Evolutionary conservation across 352 stramenopile genomes (phyloP).

Genomic region (Blastocystis sp.): DNA sequence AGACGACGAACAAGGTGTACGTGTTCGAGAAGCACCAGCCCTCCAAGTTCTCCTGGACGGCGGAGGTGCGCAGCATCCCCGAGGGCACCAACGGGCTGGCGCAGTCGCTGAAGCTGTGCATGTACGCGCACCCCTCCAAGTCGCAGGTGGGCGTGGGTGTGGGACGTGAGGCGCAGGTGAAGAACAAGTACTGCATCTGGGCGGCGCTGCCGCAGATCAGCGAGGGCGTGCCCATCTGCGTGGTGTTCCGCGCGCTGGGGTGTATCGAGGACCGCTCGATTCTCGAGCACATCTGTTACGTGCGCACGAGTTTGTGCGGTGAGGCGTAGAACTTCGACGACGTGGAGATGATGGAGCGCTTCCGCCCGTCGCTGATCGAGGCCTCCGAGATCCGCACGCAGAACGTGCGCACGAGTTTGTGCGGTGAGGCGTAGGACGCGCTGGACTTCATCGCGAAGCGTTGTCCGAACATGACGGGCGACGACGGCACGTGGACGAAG

Average conservation of each 20-base stretch:
- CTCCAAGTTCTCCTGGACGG: constrained; percentile 87
- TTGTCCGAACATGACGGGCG: constrained; percentile 57
- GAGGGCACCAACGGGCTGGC: constrained; percentile 32
- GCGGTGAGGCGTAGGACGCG: constrained; percentile 72
- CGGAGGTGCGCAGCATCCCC: constrained; percentile 70
- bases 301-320: not conserved
- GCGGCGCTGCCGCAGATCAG: constrained; percentile 34
- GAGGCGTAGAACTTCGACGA: constrained; percentile 91
- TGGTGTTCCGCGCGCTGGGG: constrained; percentile 97
- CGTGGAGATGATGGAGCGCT: constrained; percentile 95
- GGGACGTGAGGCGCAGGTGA: constrained; percentile 32
- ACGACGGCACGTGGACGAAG: constrained; percentile 78
- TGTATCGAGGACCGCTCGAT: constrained; percentile 93
- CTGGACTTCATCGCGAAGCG: constrained; percentile 97
- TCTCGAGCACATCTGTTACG: constrained; percentile 95
- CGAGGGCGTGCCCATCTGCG: constrained; percentile 85
- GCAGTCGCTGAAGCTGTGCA: constrained; percentile 35
- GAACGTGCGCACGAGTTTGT: constrained; percentile 75
- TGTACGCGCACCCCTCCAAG: constrained; percentile 58
- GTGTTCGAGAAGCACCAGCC: constrained; percentile 96
- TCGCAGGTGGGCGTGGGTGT: not conserved
- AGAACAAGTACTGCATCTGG: constrained; percentile 68
- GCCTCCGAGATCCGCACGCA: constrained; percentile 96
- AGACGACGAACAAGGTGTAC: constrained; percentile 99
- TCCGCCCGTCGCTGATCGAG: constrained; percentile 95